Percentiles rank a stretch among this genome's conserved stretches.
These are phyloP conservation scores for Eucommia ulmoides DNA, from an alignment of 257 asterid genomes.

Conservation along the genomic window DNA sequence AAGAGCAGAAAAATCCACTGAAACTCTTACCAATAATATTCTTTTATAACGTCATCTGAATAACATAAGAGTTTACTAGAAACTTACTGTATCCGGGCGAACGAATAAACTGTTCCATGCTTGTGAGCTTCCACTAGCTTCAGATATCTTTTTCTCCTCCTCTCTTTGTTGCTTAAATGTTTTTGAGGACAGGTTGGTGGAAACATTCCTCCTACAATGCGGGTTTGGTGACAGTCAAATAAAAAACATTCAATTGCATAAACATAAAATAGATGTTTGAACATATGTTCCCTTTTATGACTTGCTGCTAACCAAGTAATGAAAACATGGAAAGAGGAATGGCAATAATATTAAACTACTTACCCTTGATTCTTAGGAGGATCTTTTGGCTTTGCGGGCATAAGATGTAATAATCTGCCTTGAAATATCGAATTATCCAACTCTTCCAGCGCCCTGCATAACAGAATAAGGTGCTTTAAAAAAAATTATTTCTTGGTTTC, in stretches of 20 bases:
- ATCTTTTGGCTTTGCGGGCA: conserved; percentile 65
- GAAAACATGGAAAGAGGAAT: not conserved
- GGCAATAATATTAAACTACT: conserved; percentile 7
- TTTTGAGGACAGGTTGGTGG: conserved; percentile 33
- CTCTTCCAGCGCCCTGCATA: conserved; percentile 71
- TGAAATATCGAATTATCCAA: conserved; percentile 73
- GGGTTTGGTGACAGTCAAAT: conserved; percentile 7
- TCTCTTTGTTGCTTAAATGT: conserved; percentile 57
- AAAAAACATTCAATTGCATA: conserved; percentile 3
- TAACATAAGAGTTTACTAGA: not conserved
- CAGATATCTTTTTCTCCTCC: conserved; percentile 73
- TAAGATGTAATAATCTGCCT: conserved; percentile 87
- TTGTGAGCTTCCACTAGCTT: conserved; percentile 75
- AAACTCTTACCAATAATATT: too few species aligned
- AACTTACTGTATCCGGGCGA: conserved; percentile 87
- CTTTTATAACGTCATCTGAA: too few species aligned
- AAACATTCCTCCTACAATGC: conserved; percentile 27
- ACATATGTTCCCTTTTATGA: not conserved
- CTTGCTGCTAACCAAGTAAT: too few species aligned
- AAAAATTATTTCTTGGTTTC: too few species aligned
- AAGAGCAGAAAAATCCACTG: not conserved
- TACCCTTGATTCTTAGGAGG: conserved; percentile 39
- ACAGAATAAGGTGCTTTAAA: too few species aligned
- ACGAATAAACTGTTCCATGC: conserved; percentile 86
- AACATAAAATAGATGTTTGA: conserved; percentile 1